Base-by-base conservation (phyloP, 75 land plant species). In the Picea sitchensis region DNA sequence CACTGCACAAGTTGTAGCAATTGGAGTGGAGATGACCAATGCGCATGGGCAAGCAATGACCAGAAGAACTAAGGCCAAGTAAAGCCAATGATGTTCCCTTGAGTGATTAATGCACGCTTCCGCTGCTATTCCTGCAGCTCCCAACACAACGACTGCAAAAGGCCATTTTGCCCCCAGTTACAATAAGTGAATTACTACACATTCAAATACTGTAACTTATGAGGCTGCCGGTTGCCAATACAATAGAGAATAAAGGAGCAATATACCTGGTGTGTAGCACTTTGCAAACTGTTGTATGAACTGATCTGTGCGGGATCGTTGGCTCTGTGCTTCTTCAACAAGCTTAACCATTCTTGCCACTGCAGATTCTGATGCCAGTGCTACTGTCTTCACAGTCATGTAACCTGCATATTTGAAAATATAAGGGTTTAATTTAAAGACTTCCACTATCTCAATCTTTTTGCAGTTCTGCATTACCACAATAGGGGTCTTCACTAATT, bases 31-130 rank as follows among this genome's bases (percentile, higher is more conserved):
- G 44, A 96, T 87, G 47, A 96, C 90, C 60, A 96, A 85, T 11
- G 93, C 93, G 81, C 99, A 96, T 0, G 99, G 99, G 59, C 99
- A 96, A 26, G 95, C 98, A 76, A 94, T 89, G 1, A 96, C 98
- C 4, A 96, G 89, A 3, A 95, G 81, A 5, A 94, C 98, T 62
- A 96, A 76, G 3, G 98, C 90, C 34, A 96, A 79, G 73, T 90
- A 90, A 44, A 91, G 80, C 99, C 99, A 96, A 9, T 91, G 86
- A 2, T 76, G 81, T 0, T 63, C 76, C 58, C 84, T 81, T 18
- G 21, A 20, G 18, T 80, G 21, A 34, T 85, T n/a, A 36, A 85
- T 87, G 65, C 83, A 81, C 4, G 99, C 98, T 58, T 92, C 73
- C 26, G 83, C 77, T 7, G 92, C 95, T 13, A 95, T 58, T 7